phyloP scores from a whole-genome alignment of 371 early-diverging fungal species.

The Blakeslea trispora region DNA sequence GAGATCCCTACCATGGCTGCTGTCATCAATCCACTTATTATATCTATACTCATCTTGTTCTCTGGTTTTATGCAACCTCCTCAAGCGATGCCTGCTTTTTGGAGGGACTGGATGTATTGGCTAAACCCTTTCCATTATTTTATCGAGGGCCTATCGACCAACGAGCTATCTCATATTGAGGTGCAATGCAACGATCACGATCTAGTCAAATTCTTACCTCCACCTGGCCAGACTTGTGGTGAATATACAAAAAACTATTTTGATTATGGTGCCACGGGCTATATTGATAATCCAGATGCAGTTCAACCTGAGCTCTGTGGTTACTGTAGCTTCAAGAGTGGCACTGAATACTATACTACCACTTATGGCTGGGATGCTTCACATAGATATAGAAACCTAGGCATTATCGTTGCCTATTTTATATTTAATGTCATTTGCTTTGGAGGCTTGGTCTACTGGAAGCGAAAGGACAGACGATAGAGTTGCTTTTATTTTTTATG shows the following conservation, averaged over 20 bases:
- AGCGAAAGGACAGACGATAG: constrained; percentile 28
- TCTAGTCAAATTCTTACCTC: constrained; percentile 52
- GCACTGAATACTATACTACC: constrained; percentile 53
- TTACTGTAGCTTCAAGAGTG: constrained; percentile 59
- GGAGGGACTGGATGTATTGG: constrained; percentile 73
- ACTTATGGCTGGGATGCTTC: constrained; percentile 30
- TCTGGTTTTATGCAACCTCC: constrained; percentile 63
- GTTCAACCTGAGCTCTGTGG: constrained; percentile 47
- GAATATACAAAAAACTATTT: constrained; percentile 56
- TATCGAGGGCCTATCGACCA: constrained; percentile 66
- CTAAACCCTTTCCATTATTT: constrained; percentile 68
- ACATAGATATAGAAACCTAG: constrained; percentile 69
- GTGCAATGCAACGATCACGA: constrained; percentile 52
- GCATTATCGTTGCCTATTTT: constrained; percentile 56
- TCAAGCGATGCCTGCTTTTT: constrained; percentile 63
- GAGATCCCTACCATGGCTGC: constrained; percentile 61
- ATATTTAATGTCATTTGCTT: constrained; percentile 50
- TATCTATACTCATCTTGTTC: constrained; percentile 61
- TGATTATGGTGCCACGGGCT: constrained; percentile 49
- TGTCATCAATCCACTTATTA: constrained; percentile 62
- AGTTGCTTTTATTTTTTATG: too few species aligned
- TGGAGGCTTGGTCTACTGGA: constrained; percentile 26
- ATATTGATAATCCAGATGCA: constrained; percentile 49
- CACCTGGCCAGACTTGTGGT: constrained; percentile 60
- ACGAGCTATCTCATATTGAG: constrained; percentile 52